These are phyloP conservation scores for Scutellaria galericulata DNA, from an alignment of 257 asterid species.

Conservation along the genomic window DNA sequence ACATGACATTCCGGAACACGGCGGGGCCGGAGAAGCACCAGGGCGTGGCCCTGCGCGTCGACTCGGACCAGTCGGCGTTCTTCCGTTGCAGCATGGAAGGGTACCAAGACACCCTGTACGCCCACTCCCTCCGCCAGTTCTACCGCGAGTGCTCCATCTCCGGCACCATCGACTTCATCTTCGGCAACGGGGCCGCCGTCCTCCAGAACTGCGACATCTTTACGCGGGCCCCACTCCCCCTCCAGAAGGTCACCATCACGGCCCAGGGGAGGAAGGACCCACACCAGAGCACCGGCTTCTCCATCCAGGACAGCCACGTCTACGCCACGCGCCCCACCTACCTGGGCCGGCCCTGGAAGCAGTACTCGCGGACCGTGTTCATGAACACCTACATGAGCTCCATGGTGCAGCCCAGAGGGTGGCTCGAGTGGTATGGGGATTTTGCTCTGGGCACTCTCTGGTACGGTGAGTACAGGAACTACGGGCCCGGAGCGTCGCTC, in stretches of 20 bases:
- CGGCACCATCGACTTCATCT: conserved; percentile 96
- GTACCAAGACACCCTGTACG: conserved; percentile 91
- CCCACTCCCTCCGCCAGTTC: conserved; percentile 97
- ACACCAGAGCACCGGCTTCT: conserved; percentile 83
- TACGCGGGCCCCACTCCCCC: conserved; percentile 72
- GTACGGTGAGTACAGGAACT: conserved; percentile 91
- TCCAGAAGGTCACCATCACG: conserved; percentile 87
- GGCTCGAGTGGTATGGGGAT: conserved; percentile 91
- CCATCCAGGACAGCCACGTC: conserved; percentile 72
- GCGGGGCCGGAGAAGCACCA: conserved; percentile 86
- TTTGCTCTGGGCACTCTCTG: conserved; percentile 75
- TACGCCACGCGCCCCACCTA: conserved; percentile 80
- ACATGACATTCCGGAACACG: conserved; percentile 93
- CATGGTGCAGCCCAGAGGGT: conserved; percentile 90
- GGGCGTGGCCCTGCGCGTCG: conserved; percentile 94
- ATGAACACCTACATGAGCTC: conserved; percentile 81
- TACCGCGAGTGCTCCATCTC: conserved; percentile 88
- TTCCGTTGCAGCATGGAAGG: conserved; percentile 98
- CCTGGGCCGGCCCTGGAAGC: conserved; percentile 90
- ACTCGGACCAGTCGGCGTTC: conserved; percentile 94
- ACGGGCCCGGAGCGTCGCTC: conserved; percentile 83
- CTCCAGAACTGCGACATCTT: conserved; percentile 83
- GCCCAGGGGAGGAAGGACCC: conserved; percentile 96
- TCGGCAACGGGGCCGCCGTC: conserved; percentile 96
- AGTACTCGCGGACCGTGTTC: conserved; percentile 75